Evolutionary conservation across 257 asterid genomes (phyloP).

Genomic region (Vinca minor): DNA sequence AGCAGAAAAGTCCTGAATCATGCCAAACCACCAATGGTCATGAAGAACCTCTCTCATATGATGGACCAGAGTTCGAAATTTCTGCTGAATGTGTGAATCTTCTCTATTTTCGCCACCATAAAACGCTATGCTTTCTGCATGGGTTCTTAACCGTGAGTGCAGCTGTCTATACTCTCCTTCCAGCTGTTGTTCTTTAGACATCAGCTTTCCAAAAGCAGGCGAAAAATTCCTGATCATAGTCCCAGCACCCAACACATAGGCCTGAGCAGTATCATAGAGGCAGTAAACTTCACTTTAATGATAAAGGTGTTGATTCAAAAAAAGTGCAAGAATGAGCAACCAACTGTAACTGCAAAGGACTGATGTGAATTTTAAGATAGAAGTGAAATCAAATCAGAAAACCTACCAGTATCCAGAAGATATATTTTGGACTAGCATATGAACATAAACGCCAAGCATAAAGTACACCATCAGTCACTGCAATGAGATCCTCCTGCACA

Average conservation of each 20-base stretch:
- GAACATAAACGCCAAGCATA: slow-evolving; percentile 98
- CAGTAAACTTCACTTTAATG: slow-evolving; percentile 11
- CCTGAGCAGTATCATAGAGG: slow-evolving; percentile 45
- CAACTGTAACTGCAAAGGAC: not conserved
- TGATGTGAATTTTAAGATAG: not conserved
- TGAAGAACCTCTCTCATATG: slow-evolving; percentile 90
- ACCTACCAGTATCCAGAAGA: slow-evolving; percentile 85
- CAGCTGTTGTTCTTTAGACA: slow-evolving; percentile 89
- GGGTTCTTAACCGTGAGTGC: slow-evolving; percentile 93
- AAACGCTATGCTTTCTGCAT: slow-evolving; percentile 97
- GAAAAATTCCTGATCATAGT: slow-evolving; percentile 70
- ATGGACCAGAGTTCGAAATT: slow-evolving; percentile 63
- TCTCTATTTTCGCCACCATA: slow-evolving; percentile 96
- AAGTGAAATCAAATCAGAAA: slow-evolving; percentile 14
- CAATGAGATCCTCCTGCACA: slow-evolving; percentile 90
- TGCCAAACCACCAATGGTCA: slow-evolving; percentile 99
- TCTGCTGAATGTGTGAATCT: slow-evolving; percentile 81
- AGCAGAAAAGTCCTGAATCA: slow-evolving; percentile 95
- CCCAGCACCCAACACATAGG: slow-evolving; percentile 96
- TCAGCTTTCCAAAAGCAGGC: slow-evolving; percentile 89
- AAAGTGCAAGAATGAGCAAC: no score
- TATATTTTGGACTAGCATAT: slow-evolving; percentile 96
- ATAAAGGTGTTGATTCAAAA: not conserved
- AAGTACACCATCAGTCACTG: slow-evolving; percentile 82
- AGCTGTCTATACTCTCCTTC: slow-evolving; percentile 99